Conservation (phyloP, 805 yeast genomes). For the Sugiyamaella mastotermitis region DNA sequence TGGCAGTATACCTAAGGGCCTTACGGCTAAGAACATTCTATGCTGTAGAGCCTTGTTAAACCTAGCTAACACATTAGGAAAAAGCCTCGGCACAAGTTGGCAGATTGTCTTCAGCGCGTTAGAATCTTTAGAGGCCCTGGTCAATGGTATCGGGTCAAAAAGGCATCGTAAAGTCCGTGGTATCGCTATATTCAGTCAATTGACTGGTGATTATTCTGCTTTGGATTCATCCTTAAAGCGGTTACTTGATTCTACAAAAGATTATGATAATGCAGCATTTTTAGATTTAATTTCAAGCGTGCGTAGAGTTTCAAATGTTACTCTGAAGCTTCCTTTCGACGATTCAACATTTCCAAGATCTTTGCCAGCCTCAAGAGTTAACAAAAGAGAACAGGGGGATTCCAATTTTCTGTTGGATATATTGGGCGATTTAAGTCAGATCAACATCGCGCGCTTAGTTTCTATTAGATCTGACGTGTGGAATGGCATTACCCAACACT, state of each 20-base stretch:
- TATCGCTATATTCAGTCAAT: slow-evolving; percentile 22
- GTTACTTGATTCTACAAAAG: slow-evolving; percentile 54
- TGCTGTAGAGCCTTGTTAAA: slow-evolving; percentile 75
- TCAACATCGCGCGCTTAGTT: slow-evolving; percentile 46
- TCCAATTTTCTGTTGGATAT: slow-evolving; percentile 44
- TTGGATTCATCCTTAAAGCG: slow-evolving; percentile 55
- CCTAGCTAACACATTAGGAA: slow-evolving; percentile 76
- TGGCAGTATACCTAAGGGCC: neutral
- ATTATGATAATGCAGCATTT: slow-evolving; percentile 49
- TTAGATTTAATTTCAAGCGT: slow-evolving; percentile 39
- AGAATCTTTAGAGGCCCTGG: slow-evolving; percentile 22
- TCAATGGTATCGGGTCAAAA: slow-evolving; percentile 12
- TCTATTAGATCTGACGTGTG: slow-evolving; percentile 34
- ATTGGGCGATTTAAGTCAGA: slow-evolving; percentile 45
- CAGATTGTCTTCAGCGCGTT: slow-evolving; percentile 50
- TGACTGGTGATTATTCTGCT: slow-evolving; percentile 38
- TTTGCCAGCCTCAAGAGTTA: too few species aligned
- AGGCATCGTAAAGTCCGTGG: slow-evolving; percentile 7
- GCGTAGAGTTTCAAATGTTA: slow-evolving; percentile 8
- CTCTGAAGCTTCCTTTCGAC: neutral
- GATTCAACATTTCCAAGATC: too few species aligned
- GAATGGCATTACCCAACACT: slow-evolving; percentile 40
- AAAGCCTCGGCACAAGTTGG: slow-evolving; percentile 67
- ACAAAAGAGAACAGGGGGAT: too few species aligned
- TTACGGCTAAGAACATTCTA: slow-evolving; percentile 55